A percentile compares a stretch with the other conserved stretches of the same genome.
Evolutionary conservation across 2,329 filamentous ascomycete species (phyloP).

Genomic region (Fusarium torulosum): DNA sequence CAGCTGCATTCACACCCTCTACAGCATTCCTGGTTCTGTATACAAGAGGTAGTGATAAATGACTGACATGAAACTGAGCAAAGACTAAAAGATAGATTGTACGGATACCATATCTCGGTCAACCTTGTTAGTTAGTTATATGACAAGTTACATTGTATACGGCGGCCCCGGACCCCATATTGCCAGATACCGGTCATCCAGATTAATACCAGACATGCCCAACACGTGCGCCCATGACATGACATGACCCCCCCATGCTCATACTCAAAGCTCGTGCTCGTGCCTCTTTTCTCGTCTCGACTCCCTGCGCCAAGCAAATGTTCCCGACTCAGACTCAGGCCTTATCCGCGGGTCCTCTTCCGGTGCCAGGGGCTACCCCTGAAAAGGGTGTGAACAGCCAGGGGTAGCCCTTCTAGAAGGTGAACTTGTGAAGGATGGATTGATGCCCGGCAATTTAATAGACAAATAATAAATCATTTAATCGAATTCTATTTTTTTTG

Average conservation of each 20-base stretch:
- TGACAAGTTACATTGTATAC: conserved; percentile 8
- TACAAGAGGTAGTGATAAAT: background rate
- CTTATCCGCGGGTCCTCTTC: conserved; percentile 41
- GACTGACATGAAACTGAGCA: conserved; percentile 17
- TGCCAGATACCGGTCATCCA: no score
- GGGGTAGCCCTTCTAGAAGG: conserved; percentile 47
- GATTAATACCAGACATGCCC: conserved; percentile 22
- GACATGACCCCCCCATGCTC: background rate
- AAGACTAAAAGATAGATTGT: background rate
- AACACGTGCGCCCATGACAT: conserved; percentile 41
- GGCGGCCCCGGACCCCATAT: conserved; percentile 8
- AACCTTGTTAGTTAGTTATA: conserved; percentile 21
- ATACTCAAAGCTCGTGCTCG: conserved; percentile 10
- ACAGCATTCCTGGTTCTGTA: conserved; percentile 6
- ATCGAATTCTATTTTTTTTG: conserved; percentile 31
- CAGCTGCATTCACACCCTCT: background rate
- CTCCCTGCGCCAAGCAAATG: conserved; percentile 28
- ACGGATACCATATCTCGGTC: conserved; percentile 15
- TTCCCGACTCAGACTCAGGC: conserved; percentile 44
- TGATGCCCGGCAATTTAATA: conserved; percentile 33
- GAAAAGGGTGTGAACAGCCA: conserved; percentile 23
- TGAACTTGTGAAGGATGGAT: conserved; percentile 34
- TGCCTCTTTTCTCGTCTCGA: conserved; percentile 9
- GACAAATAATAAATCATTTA: conserved; percentile 28
- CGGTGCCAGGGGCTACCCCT: conserved; percentile 39